phyloP scores from a whole-genome alignment of 2,329 filamentous ascomycete species.

The Blastomyces emzantsi region DNA sequence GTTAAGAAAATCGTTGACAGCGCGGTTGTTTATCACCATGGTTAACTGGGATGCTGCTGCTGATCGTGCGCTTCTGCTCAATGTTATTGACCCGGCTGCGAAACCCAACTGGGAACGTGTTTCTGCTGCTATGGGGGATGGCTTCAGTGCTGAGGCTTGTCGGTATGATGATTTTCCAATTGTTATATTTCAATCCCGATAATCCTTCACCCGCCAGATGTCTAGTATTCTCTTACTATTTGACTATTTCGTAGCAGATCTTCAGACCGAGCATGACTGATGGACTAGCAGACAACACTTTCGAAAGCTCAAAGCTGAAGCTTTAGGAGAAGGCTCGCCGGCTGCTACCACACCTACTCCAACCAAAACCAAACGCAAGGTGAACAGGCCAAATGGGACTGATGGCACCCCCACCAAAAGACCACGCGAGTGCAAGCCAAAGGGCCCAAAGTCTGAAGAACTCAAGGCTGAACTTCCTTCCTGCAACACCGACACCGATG shows the following conservation, averaged over 20 bases:
- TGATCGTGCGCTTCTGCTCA: slow-evolving; percentile 17
- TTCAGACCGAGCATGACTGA: not conserved
- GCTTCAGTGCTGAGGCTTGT: slow-evolving; percentile 17
- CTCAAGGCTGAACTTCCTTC: not conserved
- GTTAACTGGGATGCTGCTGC: slow-evolving; percentile 15
- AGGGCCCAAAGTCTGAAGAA: not conserved
- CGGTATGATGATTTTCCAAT: slow-evolving; percentile 13
- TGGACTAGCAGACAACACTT: slow-evolving; percentile 11
- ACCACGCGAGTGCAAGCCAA: slow-evolving; percentile 6
- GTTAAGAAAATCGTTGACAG: not conserved
- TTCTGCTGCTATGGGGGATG: slow-evolving; percentile 16
- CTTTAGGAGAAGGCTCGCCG: not conserved
- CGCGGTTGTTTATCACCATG: slow-evolving; percentile 7
- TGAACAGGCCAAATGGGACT: not conserved
- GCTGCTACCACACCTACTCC: not conserved
- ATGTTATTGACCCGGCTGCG: slow-evolving; percentile 14
- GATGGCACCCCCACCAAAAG: slow-evolving; percentile 11
- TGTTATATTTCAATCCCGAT: not conserved
- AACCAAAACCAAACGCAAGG: slow-evolving; percentile 8
- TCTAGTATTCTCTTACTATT: not conserved
- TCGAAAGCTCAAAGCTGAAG: slow-evolving; percentile 13
- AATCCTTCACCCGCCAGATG: not conserved
- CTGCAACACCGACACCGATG: not conserved
- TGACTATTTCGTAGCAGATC: not conserved
- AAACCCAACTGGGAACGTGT: slow-evolving; percentile 18